Conservation (phyloP, 2,329 filamentous ascomycete species). For the Neopestalotiopsis clavispora region DNA sequence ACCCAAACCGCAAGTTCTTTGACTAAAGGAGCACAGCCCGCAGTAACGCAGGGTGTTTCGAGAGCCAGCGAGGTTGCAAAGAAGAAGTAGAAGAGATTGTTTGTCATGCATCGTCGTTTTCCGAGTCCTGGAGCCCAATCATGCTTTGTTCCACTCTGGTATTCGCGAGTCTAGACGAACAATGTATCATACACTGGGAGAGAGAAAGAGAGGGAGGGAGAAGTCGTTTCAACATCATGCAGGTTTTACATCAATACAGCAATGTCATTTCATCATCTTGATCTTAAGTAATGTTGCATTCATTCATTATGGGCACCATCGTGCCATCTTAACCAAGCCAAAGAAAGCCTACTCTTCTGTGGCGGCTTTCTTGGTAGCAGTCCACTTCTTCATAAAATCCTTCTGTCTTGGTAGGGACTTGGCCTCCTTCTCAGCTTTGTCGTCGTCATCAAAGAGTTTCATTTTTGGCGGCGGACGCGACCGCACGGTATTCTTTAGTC, state of each 20-base stretch:
- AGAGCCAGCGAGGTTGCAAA: background rate
- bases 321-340: background rate
- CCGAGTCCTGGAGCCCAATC: background rate
- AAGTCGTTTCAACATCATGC: background rate
- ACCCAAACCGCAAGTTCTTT: constrained; percentile 93
- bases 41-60: no score
- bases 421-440: constrained; percentile 38
- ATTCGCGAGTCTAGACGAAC: constrained; percentile 11
- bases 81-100: background rate
- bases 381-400: constrained; percentile 54
- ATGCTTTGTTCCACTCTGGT: background rate
- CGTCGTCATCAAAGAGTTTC: constrained; percentile 52
- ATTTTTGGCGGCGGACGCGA: constrained; percentile 62
- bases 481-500: constrained; percentile 73
- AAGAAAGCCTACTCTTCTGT: background rate
- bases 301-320: background rate
- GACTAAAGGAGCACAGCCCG: constrained; percentile 61
- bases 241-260: constrained; percentile 15
- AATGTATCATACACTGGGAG: constrained; percentile 14
- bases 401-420: constrained; percentile 48
- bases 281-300: no score
- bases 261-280: background rate
- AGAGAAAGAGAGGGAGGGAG: background rate
- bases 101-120: constrained; percentile 8
- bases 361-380: constrained; percentile 21